Evolutionary conservation across 495 filamentous ascomycete genomes (phyloP).

Genomic region (Tuber indicum): DNA sequence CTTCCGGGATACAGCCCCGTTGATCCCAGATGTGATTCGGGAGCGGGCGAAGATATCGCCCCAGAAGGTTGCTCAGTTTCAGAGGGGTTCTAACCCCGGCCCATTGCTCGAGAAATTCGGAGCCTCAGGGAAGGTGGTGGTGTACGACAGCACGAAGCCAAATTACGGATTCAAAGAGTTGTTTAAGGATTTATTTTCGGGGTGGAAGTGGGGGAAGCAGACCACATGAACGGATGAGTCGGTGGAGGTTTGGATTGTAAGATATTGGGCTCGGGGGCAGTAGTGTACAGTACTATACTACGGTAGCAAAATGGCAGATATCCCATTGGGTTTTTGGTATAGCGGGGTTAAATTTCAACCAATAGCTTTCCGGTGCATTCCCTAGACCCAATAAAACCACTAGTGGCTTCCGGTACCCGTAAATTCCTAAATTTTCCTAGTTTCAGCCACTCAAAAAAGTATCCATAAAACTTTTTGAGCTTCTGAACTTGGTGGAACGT

Average conservation of each 20-base stretch:
- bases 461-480: not conserved
- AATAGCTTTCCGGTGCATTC: not conserved
- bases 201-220: slow-evolving; percentile 46
- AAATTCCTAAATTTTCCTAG: not conserved
- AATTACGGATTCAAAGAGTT: slow-evolving; percentile 80
- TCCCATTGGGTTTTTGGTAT: not conserved
- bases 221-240: not conserved
- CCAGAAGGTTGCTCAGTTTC: slow-evolving; percentile 41
- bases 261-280: slow-evolving; percentile 1
- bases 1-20: slow-evolving; percentile 78
- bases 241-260: slow-evolving; percentile 1
- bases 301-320: not conserved
- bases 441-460: not conserved
- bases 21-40: slow-evolving; percentile 62
- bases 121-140: slow-evolving; percentile 49
- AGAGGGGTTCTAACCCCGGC: slow-evolving; percentile 26
- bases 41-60: slow-evolving; percentile 55
- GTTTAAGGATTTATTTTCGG: slow-evolving; percentile 63
- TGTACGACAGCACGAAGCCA: slow-evolving; percentile 65
- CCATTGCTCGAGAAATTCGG: slow-evolving; percentile 51
- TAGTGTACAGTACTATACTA: not conserved
- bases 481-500: not conserved
- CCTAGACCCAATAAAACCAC: not conserved
- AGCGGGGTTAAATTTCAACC: not conserved
- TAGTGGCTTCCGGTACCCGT: not conserved